A percentile compares a stretch with the other conserved stretches of the same genome.
Conservation (phyloP, 148 eudicot species). For the Spergularia marina region DNA sequence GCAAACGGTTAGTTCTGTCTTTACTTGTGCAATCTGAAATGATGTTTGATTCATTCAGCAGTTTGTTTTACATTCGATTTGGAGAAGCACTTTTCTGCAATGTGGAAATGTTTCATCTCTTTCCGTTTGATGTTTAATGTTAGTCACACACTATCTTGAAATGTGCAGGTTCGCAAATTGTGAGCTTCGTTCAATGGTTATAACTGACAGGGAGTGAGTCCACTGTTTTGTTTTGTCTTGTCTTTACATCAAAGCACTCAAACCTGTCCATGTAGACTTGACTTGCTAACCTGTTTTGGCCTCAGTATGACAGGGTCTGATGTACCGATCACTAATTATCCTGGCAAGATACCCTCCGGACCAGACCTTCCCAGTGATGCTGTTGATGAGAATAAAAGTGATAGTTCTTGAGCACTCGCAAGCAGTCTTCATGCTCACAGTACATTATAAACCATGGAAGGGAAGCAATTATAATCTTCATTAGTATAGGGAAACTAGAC, state of each 20-base stretch:
- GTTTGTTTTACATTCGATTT: no score
- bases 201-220: conserved; percentile 63
- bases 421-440: not conserved
- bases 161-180: conserved; percentile 80
- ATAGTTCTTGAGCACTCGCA: conserved; percentile 16
- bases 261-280: not conserved
- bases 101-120: not conserved
- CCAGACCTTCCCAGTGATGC: conserved; percentile 56
- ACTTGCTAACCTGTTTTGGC: conserved; percentile 18
- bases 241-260: not conserved
- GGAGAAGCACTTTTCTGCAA: not conserved
- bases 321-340: conserved; percentile 56
- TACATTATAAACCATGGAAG: not conserved
- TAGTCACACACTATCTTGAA: conserved; percentile 19
- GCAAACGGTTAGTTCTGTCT: conserved; percentile 53
- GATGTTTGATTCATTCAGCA: no score
- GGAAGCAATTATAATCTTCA: not conserved
- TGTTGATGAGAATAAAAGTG: conserved; percentile 35
- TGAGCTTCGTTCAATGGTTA: conserved; percentile 86
- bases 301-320: conserved; percentile 65
- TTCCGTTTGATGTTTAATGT: not conserved
- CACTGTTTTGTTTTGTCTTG: not conserved
- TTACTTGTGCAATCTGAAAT: not conserved
- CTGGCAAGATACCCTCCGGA: conserved; percentile 70
- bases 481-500: not conserved